Conservation (phyloP, 2,329 filamentous ascomycete species). For the Samsoniella hepiali region DNA sequence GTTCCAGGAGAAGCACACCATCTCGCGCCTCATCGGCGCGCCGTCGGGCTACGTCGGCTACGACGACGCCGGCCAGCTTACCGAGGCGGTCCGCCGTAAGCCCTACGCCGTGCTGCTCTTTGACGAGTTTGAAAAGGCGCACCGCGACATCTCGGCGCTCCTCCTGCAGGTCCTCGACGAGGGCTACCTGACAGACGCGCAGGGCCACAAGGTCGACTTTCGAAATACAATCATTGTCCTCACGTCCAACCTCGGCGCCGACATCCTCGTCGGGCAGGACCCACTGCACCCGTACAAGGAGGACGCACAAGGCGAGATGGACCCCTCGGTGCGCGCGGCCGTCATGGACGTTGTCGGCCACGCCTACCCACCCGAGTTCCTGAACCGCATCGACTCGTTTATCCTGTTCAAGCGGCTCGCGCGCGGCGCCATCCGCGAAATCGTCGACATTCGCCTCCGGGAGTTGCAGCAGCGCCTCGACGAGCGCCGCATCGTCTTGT, state of each 20-base stretch:
- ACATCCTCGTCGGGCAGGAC: conserved; percentile 80
- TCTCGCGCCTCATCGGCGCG: conserved; percentile 86
- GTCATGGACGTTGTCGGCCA: conserved; percentile 84
- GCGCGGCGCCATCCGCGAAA: conserved; percentile 74
- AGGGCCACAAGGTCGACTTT: conserved; percentile 96
- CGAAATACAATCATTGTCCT: conserved; percentile 94
- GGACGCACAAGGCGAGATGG: conserved; percentile 64
- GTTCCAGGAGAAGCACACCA: conserved; percentile 95
- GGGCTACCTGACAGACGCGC: conserved; percentile 90
- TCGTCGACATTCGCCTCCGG: conserved; percentile 84
- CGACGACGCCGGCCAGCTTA: conserved; percentile 93
- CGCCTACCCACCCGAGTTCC: conserved; percentile 83
- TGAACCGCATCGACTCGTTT: conserved; percentile 95
- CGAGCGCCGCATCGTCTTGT: conserved; percentile 76
- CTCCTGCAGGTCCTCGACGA: conserved; percentile 94
- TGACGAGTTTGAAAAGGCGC: conserved; percentile 97
- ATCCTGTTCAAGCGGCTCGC: conserved; percentile 92
- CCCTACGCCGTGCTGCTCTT: conserved; percentile 93
- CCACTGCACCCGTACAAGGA: conserved; percentile 61
- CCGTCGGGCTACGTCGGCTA: conserved; percentile 96
- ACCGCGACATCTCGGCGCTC: conserved; percentile 88
- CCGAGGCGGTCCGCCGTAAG: conserved; percentile 90
- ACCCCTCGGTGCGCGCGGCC: conserved; percentile 67
- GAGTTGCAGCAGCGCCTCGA: conserved; percentile 82
- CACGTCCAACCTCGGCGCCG: conserved; percentile 90